Percentiles rank a stretch among this genome's conserved stretches.
phyloP scores from a whole-genome alignment of 1,284 basidiomycete genomes.

The Blastosporella zonata region DNA sequence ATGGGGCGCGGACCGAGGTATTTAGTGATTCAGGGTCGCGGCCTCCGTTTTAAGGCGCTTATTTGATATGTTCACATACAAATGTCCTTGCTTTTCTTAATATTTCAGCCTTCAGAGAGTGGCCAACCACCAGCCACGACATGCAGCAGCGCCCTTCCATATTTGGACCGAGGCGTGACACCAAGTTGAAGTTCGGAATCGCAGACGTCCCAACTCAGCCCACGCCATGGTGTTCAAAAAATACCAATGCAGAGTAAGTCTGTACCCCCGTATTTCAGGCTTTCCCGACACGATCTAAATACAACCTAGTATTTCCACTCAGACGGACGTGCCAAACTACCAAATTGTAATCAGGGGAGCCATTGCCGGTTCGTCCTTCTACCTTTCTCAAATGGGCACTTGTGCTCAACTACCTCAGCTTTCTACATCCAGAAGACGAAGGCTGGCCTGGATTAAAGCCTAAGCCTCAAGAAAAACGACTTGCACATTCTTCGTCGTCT shows the following conservation, averaged over 20 bases:
- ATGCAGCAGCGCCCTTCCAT: background rate
- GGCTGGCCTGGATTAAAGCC: conserved; percentile 38
- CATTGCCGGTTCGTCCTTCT: conserved; percentile 40
- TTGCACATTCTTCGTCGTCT: background rate
- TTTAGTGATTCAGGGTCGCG: no score
- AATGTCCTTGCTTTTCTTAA: no score
- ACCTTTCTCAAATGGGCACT: conserved; percentile 5
- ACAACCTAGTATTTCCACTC: conserved; percentile 16
- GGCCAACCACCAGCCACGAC: background rate
- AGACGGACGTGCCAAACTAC: conserved; percentile 19
- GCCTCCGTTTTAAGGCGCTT: no score
- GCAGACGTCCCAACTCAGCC: background rate
- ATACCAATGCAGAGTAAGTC: conserved; percentile 17
- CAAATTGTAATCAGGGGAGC: conserved; percentile 43
- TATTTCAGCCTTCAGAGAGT: no score
- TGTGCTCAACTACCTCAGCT: conserved; percentile 30
- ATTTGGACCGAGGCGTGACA: background rate
- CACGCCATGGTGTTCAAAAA: conserved; percentile 16
- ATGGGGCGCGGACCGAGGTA: no score
- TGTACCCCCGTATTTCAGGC: background rate
- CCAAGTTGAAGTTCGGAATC: background rate
- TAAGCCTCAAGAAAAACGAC: conserved; percentile 20
- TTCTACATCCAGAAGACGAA: conserved; percentile 48
- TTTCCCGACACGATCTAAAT: background rate
- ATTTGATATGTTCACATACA: no score